Evolutionary conservation across 2,329 filamentous ascomycete species (phyloP), one percentile per base, ranked within the genome.

Genomic region (Neoarthrinium moseri): DNA sequence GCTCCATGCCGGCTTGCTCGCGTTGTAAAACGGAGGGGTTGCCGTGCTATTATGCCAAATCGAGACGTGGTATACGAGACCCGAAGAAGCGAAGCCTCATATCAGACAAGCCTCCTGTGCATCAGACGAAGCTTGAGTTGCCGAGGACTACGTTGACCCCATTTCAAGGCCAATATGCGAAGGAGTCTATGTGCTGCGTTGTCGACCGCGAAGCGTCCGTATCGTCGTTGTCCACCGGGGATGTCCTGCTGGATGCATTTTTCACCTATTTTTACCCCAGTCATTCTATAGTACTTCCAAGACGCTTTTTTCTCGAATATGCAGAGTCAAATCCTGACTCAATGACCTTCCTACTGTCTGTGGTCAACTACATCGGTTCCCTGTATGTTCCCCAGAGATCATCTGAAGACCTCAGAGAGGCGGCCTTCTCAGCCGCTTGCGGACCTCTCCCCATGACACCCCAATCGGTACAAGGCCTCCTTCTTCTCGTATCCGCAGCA

Each of bases 1-100:
- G 67, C 29, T 65, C 61, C 35, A 63, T 62, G 46, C 73, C 73
- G 22, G 55, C 55, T 15, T 75, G 72, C 47, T 61, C 56, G 43
- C 69, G 72, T 20, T 75, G 73, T 52, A 54, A 57, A 29, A 55
- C 59, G 17, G 65, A 68, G 35, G 66, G 65, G 21, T 72, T 71
- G 47, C 60, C 69, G 22, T 78, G 74, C 46, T 66, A 65, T 47
- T 77, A 77, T 56, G 64, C 70, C 17, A 70, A 70, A 50, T 77
- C 74, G 11, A 65, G 73, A 27, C 64, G 74, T 52, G 73, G 74
- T 11, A 69, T 66, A 38, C 60, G 64, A 29, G 64, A 67, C 50
- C 55, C 60, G 8, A 65, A 60, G 46, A 62, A 62, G 43, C 56
- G 59, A 43, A 65, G 59, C 43, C 50, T 64, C 39, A 61, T 64